Conservation (phyloP, 2,329 filamentous ascomycete species). For the Penicillium olsonii region DNA sequence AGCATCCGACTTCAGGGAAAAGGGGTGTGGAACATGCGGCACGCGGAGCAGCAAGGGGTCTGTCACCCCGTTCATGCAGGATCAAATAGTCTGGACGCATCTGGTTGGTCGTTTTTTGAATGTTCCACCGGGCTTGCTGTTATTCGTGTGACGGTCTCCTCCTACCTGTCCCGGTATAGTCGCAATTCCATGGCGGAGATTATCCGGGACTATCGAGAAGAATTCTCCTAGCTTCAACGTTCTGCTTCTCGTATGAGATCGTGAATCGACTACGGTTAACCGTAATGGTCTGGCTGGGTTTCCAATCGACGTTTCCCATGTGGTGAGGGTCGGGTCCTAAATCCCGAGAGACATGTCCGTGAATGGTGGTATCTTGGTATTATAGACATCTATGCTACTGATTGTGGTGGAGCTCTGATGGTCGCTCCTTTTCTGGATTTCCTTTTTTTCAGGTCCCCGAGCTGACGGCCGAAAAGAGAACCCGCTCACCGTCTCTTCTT, state of each 20-base stretch:
- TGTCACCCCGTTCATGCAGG: slow-evolving; percentile 28
- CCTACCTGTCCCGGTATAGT: slow-evolving; percentile 6
- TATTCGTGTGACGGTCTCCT: not conserved
- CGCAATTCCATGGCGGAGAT: slow-evolving; percentile 5
- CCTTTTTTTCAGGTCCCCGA: not conserved
- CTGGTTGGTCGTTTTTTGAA: slow-evolving; percentile 4
- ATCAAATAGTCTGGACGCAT: slow-evolving; percentile 21
- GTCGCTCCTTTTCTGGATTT: not conserved
- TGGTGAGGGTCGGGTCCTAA: slow-evolving; percentile 7
- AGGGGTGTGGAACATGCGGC: slow-evolving; percentile 33
- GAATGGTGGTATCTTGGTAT: slow-evolving; percentile 18
- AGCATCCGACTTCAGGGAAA: slow-evolving; percentile 8
- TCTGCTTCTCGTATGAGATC: too few species aligned
- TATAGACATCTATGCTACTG: slow-evolving; percentile 16
- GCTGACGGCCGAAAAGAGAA: not conserved
- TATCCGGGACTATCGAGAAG: slow-evolving; percentile 5
- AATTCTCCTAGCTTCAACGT: slow-evolving; percentile 9
- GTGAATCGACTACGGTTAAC: slow-evolving; percentile 3
- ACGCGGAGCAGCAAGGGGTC: slow-evolving; percentile 37
- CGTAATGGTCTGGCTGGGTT: slow-evolving; percentile 4
- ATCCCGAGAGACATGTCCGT: too few species aligned
- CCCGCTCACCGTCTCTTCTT: slow-evolving; percentile 56
- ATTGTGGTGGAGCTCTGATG: not conserved
- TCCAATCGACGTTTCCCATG: slow-evolving; percentile 8
- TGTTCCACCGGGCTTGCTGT: not conserved